These are phyloP conservation scores for Immersiella caudata DNA, from an alignment of 495 filamentous ascomycete genomes.

Conservation along the genomic window DNA sequence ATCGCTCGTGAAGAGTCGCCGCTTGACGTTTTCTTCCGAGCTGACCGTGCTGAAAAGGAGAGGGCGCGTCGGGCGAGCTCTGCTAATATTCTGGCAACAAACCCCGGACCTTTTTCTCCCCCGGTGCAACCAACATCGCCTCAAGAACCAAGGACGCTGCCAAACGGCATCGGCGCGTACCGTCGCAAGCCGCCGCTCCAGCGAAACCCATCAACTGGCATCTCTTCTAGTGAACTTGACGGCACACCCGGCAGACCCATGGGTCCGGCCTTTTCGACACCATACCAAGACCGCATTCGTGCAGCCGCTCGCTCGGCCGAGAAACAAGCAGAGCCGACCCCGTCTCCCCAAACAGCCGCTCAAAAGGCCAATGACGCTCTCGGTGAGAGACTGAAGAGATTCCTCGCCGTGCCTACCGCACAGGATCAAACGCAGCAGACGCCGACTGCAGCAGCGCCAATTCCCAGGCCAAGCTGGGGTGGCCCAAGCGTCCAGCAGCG, in stretches of 20 bases:
- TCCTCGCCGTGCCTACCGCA: conserved; percentile 30
- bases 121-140: conserved; percentile 37
- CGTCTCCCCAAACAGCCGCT: not conserved
- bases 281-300: conserved; percentile 67
- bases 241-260: conserved; percentile 53
- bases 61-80: conserved; percentile 55
- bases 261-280: conserved; percentile 67
- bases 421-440: conserved; percentile 12
- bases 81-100: conserved; percentile 33
- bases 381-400: conserved; percentile 38
- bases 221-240: conserved; percentile 71
- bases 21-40: conserved; percentile 85
- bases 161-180: conserved; percentile 29
- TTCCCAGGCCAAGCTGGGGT: not conserved
- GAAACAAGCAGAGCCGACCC: conserved; percentile 27
- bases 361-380: conserved; percentile 25
- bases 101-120: conserved; percentile 41
- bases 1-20: conserved; percentile 66
- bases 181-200: conserved; percentile 36
- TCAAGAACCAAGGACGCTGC: conserved; percentile 40
- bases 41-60: conserved; percentile 75
- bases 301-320: conserved; percentile 46
- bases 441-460: not conserved
- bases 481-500: conserved; percentile 2
- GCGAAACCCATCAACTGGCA: conserved; percentile 50